Evolutionary conservation across 192 early-diverging fungal species (phyloP).

Genomic region (Backusella westeae): DNA sequence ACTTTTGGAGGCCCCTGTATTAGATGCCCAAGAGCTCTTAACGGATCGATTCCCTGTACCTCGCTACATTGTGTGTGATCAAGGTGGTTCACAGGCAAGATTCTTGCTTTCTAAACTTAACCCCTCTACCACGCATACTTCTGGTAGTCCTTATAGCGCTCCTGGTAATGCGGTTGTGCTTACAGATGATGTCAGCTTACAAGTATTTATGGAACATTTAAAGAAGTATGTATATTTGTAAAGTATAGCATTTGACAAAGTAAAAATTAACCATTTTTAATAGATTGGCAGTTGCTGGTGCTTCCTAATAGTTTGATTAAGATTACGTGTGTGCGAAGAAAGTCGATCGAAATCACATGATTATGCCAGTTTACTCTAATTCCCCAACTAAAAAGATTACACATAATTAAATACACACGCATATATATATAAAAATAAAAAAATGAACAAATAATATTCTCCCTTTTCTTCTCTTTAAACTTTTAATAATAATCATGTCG

Average conservation of each 20-base stretch:
- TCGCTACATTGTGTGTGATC: conserved; percentile 96
- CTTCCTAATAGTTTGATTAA: conserved; percentile 15
- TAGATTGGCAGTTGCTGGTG: conserved; percentile 22
- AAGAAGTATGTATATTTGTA: conserved; percentile 57
- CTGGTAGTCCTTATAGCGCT: conserved; percentile 65
- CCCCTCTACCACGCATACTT: conserved; percentile 92
- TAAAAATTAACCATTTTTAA: background rate
- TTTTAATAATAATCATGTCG: conserved; percentile 2
- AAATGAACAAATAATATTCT: background rate
- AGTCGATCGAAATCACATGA: background rate
- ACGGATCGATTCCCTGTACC: conserved; percentile 96
- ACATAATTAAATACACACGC: background rate
- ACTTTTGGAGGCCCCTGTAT: conserved; percentile 85
- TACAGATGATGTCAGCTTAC: conserved; percentile 97
- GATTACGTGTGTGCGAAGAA: conserved; percentile 7
- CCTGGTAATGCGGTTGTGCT: conserved; percentile 87
- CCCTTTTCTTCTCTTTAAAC: background rate
- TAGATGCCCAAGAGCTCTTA: conserved; percentile 92
- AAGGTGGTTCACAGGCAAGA: conserved; percentile 95
- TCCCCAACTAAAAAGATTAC: background rate
- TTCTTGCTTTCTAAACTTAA: conserved; percentile 98
- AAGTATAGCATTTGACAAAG: too few species aligned
- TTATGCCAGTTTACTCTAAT: background rate
- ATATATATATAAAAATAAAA: background rate
- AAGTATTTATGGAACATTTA: conserved; percentile 96